Conservation (phyloP, 805 yeast species). For the Candida loeiensis region DNA sequence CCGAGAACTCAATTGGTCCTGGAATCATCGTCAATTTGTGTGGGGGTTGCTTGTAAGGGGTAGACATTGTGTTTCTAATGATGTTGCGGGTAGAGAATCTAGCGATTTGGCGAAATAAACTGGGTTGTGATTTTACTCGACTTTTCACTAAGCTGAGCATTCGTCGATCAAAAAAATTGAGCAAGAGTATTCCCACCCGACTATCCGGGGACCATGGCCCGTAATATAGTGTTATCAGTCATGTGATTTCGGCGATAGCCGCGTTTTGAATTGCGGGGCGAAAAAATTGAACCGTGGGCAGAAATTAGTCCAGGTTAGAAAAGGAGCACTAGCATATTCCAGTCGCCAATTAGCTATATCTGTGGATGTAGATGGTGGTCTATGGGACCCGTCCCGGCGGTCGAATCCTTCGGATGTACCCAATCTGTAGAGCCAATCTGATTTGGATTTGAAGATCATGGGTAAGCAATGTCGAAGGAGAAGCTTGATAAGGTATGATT, state of each 20-base stretch:
- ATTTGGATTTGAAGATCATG: no score
- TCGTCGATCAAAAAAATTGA: background rate
- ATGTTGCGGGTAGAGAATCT: conserved; percentile 1
- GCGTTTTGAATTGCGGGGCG: background rate
- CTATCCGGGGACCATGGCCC: background rate
- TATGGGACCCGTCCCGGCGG: background rate
- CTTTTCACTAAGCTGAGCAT: conserved; percentile 1
- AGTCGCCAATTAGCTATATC: no score
- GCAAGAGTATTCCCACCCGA: background rate
- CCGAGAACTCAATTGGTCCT: conserved; percentile 84
- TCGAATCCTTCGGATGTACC: no score
- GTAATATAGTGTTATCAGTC: background rate
- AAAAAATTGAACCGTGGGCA: background rate
- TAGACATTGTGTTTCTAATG: conserved; percentile 22
- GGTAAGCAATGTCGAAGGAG: no score
- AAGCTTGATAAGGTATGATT: background rate
- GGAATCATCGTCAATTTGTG: conserved; percentile 63
- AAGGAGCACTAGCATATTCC: no score
- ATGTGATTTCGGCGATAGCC: background rate
- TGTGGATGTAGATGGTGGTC: background rate
- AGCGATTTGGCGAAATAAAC: background rate
- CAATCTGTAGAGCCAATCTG: no score
- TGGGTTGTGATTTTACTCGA: background rate
- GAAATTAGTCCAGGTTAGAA: no score
- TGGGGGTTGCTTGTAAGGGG: conserved; percentile 38